Percentiles rank a stretch among this genome's conserved stretches.
Conservation (phyloP, 2,329 filamentous ascomycete species). For the Penicillium sp. region DNA sequence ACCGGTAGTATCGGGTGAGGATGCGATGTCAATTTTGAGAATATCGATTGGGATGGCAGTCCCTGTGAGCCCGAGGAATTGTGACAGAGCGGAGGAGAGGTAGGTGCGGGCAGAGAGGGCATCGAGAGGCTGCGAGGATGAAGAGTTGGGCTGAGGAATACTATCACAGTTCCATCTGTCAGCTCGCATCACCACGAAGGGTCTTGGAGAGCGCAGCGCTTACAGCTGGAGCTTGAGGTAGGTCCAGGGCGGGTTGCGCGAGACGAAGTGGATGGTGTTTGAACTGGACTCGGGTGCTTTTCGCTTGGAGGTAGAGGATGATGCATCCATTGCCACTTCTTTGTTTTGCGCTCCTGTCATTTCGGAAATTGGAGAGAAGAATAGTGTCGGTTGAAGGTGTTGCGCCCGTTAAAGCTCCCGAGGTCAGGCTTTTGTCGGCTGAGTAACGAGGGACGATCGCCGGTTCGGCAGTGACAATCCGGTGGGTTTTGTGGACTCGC, state of each 20-base stretch:
- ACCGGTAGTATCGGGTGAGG: background rate
- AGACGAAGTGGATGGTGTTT: constrained; percentile 35
- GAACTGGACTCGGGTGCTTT: constrained; percentile 23
- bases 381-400: background rate
- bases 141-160: constrained; percentile 28
- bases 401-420: no score
- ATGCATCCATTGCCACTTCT: background rate
- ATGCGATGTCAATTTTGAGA: constrained; percentile 35
- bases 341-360: background rate
- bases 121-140: constrained; percentile 35
- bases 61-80: constrained; percentile 49
- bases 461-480: no score
- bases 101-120: constrained; percentile 48
- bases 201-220: constrained; percentile 7
- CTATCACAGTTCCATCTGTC: constrained; percentile 13
- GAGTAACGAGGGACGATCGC: no score
- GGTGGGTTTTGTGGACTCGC: no score
- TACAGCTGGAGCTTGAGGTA: constrained; percentile 46
- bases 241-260: constrained; percentile 45
- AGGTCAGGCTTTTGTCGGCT: no score
- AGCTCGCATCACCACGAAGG: background rate
- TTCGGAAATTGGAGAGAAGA: background rate
- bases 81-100: constrained; percentile 46
- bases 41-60: constrained; percentile 50
- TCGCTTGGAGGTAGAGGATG: constrained; percentile 21